A percentile compares a stretch with the other conserved stretches of the same genome.
phyloP scores from a whole-genome alignment of 73 alveolate species.

The Paramecium biaurelia region DNA sequence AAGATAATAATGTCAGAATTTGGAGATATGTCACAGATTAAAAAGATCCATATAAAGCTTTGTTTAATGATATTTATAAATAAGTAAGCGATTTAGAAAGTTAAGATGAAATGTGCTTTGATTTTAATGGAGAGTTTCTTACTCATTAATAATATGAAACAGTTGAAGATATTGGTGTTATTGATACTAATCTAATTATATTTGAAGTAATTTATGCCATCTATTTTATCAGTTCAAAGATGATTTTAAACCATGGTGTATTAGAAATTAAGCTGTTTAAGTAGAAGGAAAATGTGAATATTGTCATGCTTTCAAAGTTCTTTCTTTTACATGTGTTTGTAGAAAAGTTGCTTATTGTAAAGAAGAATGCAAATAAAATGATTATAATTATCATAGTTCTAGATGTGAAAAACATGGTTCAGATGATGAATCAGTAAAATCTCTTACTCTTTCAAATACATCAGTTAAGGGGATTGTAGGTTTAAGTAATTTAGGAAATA shows the following conservation, averaged over 20 bases:
- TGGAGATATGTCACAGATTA: conserved; percentile 4
- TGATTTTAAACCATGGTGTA: conserved; percentile 37
- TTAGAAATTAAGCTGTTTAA: conserved; percentile 32
- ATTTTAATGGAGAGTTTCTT: neutral
- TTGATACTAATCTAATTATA: neutral
- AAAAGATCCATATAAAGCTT: neutral
- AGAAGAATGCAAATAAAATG: conserved; percentile 70
- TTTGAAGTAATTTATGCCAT: neutral
- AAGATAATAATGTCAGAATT: conserved; percentile 19
- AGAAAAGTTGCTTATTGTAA: conserved; percentile 72
- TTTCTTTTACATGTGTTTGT: conserved; percentile 67
- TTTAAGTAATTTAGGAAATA: conserved; percentile 94
- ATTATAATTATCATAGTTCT: conserved; percentile 67
- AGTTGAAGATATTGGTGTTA: conserved; percentile 16
- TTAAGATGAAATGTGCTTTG: neutral
- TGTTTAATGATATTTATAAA: neutral
- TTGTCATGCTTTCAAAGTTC: conserved; percentile 59
- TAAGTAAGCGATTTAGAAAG: neutral
- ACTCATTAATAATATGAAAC: neutral
- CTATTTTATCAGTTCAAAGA: neutral
- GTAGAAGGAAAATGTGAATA: conserved; percentile 71
- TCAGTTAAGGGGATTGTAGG: conserved; percentile 86
- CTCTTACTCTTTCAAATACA: neutral
- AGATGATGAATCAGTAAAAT: conserved; percentile 51
- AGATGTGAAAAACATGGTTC: conserved; percentile 68